Evolutionary conservation across 768 basidiomycete genomes (phyloP), one percentile per base, ranked within the genome.

Genomic region (Lentinula lateritia): DNA sequence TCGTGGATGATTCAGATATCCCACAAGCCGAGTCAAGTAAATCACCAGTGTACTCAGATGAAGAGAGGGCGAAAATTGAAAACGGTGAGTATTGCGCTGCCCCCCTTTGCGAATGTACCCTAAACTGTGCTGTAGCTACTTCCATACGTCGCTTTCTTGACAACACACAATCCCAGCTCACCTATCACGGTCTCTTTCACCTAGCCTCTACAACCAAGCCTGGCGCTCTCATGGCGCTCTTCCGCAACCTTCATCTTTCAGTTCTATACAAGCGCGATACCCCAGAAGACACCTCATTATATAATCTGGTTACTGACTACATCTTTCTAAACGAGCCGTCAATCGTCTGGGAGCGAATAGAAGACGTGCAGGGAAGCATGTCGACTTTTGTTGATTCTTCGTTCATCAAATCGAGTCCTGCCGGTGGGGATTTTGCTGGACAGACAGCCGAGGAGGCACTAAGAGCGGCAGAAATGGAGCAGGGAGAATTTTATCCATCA

Each of bases 271-370:
- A 89, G 62, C 69, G 79, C 56, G 60, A 63, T 28, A n/a, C 58
- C 15, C 65, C 64, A n/a, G 64, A 70, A 12, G 73, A 77, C 46
- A 56, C 80, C 0, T 80, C 84, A 5, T 76, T 97, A 6, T 95
- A 92, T 71, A 84, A 85, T 1, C 87, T 97, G 63, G 92, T 89
- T 12, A 95, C 95, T 0, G 95, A 97, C 71, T 80, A 90, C 43
- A 84, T 87, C 16, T 94, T 97, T 71, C 74, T 87, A 2, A 72
- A 83, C 61, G 94, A 96, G 70, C 78, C 86, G 0, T 84, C 84
- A 16, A 84, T 96, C 28, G 89, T 95, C 3, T 97, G 95, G 95
- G 95, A 97, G 73, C 84, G 88, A 18, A 75, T 97, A 34, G 92
- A 91, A 66, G 95, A 96, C 67, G 81, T 95, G 35, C 93, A 96